Evolutionary conservation across 805 yeast genomes (phyloP).

Genomic region (Wickerhamiella musiphila): DNA sequence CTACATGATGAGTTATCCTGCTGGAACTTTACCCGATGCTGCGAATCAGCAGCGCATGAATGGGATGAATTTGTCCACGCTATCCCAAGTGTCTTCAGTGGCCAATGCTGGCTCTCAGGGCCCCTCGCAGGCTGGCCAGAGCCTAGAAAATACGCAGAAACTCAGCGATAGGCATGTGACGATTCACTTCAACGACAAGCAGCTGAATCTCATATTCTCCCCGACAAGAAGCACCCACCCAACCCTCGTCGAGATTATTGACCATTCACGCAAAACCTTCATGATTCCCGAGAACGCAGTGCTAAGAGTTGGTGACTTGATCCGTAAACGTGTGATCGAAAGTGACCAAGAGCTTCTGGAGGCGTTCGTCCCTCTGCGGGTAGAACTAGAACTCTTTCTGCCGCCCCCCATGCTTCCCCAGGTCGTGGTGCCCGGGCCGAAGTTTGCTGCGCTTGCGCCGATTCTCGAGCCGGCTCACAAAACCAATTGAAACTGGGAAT

Average conservation of each 20-base stretch:
- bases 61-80: too few species aligned
- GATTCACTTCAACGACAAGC: conserved; percentile 16
- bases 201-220: conserved; percentile 48
- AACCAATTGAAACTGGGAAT: background rate
- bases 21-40: too few species aligned
- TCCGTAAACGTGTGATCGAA: conserved; percentile 20
- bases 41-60: too few species aligned
- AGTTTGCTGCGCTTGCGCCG: conserved; percentile 2
- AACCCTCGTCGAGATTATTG: conserved; percentile 54
- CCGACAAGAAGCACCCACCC: conserved; percentile 61
- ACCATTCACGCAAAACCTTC: conserved; percentile 61
- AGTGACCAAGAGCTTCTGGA: conserved; percentile 32
- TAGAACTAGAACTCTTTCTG: conserved; percentile 26
- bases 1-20: too few species aligned
- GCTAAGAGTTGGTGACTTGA: conserved; percentile 23
- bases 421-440: background rate
- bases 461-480: background rate
- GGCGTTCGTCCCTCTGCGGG: conserved; percentile 25
- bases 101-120: too few species aligned
- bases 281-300: conserved; percentile 27
- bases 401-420: conserved; percentile 16
- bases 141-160: too few species aligned
- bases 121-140: too few species aligned
- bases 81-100: too few species aligned
- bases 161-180: conserved; percentile 19